A percentile compares a stretch with the other conserved stretches of the same genome.
Conservation (phyloP, 2,329 filamentous ascomycete genomes). For the Scortechinia acanthostroma region DNA sequence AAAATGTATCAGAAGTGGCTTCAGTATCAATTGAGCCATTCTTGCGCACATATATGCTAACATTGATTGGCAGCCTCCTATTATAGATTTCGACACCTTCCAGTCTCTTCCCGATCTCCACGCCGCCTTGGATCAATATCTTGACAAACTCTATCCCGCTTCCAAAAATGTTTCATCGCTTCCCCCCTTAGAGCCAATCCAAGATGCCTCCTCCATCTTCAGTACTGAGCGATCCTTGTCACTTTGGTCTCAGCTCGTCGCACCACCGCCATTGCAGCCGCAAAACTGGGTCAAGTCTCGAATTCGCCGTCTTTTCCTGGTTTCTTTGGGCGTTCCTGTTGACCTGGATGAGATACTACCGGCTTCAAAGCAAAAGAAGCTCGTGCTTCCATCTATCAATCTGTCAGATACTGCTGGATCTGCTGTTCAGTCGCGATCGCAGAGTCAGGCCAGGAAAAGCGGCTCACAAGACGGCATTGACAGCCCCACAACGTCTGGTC, state of each 20-base stretch:
- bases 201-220: conserved; percentile 20
- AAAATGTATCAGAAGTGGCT: conserved; percentile 16
- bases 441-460: not conserved
- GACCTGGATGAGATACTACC: conserved; percentile 96
- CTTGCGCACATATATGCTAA: conserved; percentile 7
- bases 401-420: not conserved
- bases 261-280: conserved; percentile 86
- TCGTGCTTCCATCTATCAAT: not conserved
- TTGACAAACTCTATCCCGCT: conserved; percentile 32
- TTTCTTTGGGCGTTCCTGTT: conserved; percentile 90
- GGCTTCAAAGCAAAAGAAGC: conserved; percentile 93
- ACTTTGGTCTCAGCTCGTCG: conserved; percentile 67
- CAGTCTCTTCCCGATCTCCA: conserved; percentile 31
- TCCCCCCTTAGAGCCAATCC: conserved; percentile 25
- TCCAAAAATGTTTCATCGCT: conserved; percentile 22
- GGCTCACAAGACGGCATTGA: conserved; percentile 4
- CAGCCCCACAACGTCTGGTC: conserved; percentile 6
- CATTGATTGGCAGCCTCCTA: conserved; percentile 17
- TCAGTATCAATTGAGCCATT: conserved; percentile 31
- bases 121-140: conserved; percentile 21
- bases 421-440: not conserved
- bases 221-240: not conserved
- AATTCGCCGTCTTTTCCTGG: conserved; percentile 87
- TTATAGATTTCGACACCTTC: conserved; percentile 44
- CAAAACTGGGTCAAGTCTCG: conserved; percentile 97